A percentile compares a stretch with the other conserved stretches of the same genome.
Evolutionary conservation across 768 basidiomycete species (phyloP).

Genomic region (Boletus fagicola): DNA sequence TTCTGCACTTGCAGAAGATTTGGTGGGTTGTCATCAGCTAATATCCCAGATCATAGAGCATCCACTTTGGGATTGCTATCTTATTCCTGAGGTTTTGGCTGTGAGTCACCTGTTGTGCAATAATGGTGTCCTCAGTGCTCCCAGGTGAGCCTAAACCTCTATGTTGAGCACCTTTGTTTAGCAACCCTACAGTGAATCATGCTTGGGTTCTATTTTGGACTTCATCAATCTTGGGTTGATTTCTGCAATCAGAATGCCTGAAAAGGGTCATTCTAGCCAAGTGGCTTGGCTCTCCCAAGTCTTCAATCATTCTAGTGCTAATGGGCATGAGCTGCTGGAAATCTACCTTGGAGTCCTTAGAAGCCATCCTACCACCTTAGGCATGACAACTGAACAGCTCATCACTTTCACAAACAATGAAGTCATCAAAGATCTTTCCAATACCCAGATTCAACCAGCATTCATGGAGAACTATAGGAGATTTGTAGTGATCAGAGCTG

Average conservation of each 20-base stretch:
- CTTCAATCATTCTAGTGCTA: conserved; percentile 14
- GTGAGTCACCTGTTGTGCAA: conserved; percentile 27
- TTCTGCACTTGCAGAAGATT: conserved; percentile 53
- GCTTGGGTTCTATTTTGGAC: conserved; percentile 25
- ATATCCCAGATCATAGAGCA: conserved; percentile 56
- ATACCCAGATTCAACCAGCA: conserved; percentile 60
- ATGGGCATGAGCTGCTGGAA: conserved; percentile 42
- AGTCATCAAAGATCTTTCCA: conserved; percentile 46
- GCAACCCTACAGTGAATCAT: conserved; percentile 9
- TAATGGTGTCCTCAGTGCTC: background rate
- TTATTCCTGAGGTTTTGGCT: conserved; percentile 64
- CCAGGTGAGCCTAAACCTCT: conserved; percentile 10
- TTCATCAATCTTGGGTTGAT: conserved; percentile 53
- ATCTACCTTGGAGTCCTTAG: conserved; percentile 34
- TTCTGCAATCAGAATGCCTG: conserved; percentile 52
- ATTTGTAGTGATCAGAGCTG: conserved; percentile 55
- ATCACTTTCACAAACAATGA: conserved; percentile 41
- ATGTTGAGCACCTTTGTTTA: background rate
- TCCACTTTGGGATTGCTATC: conserved; percentile 66
- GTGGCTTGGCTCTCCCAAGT: conserved; percentile 25
- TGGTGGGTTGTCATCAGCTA: conserved; percentile 43
- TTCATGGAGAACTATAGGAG: conserved; percentile 63
- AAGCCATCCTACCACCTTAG: conserved; percentile 29
- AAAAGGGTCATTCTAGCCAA: conserved; percentile 27
- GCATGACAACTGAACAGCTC: conserved; percentile 37